phyloP scores from a whole-genome alignment of 768 basidiomycete genomes.

The Amylocystis lapponica region DNA sequence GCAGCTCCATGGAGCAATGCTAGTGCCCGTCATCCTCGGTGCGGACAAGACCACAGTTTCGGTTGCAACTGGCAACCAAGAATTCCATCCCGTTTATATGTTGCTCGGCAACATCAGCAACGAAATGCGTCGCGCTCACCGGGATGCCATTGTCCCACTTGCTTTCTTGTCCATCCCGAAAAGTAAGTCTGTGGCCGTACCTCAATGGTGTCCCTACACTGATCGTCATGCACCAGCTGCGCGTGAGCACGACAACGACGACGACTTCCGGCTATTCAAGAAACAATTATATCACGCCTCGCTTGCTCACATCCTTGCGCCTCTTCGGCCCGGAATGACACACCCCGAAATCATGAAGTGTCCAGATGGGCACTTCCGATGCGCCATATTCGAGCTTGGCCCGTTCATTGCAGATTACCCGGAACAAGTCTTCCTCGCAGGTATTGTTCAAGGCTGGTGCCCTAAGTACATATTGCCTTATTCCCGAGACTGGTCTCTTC shows the following conservation, averaged over 20 bases:
- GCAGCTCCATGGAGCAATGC: slow-evolving; percentile 5
- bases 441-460: slow-evolving; percentile 26
- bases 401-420: slow-evolving; percentile 31
- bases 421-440: slow-evolving; percentile 27
- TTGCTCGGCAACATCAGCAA: slow-evolving; percentile 19
- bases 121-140: slow-evolving; percentile 17
- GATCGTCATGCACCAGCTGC: background rate
- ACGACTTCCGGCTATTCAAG: slow-evolving; percentile 6
- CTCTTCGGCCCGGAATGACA: slow-evolving; percentile 11
- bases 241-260: slow-evolving; percentile 1
- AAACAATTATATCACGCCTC: slow-evolving; percentile 10
- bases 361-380: slow-evolving; percentile 21
- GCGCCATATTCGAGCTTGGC: slow-evolving; percentile 21
- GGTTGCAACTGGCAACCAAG: slow-evolving; percentile 18
- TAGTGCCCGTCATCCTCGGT: slow-evolving; percentile 16
- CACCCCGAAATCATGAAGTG: slow-evolving; percentile 11
- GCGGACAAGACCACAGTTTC: slow-evolving; percentile 25
- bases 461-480: slow-evolving; percentile 9
- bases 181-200: slow-evolving; percentile 12
- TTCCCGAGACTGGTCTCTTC: background rate
- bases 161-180: slow-evolving; percentile 28
- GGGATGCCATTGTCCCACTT: slow-evolving; percentile 9
- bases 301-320: slow-evolving; percentile 3
- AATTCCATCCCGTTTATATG: slow-evolving; percentile 21
- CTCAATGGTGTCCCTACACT: background rate